Evolutionary conservation across 768 basidiomycete species (phyloP).

Genomic region (Dacryopinax spathularia): DNA sequence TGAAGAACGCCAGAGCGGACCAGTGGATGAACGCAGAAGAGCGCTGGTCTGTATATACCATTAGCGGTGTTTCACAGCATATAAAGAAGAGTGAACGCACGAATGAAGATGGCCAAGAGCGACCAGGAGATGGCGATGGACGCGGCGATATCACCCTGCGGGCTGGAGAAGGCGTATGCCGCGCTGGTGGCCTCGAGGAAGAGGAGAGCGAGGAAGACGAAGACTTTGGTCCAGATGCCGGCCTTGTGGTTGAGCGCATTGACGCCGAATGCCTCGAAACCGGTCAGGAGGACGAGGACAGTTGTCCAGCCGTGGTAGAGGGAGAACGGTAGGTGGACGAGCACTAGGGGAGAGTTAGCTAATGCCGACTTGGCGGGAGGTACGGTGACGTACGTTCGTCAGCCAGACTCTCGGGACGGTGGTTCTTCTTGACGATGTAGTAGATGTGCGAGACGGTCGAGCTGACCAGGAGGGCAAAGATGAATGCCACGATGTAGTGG

Average conservation of each 20-base stretch:
- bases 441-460: conserved; percentile 77
- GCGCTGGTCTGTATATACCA: conserved; percentile 34
- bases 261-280: conserved; percentile 80
- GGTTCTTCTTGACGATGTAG: conserved; percentile 82
- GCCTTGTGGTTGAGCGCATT: conserved; percentile 48
- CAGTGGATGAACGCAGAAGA: conserved; percentile 73
- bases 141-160: conserved; percentile 85
- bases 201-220: conserved; percentile 84
- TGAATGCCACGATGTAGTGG: conserved; percentile 46
- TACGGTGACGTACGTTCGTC: conserved; percentile 41
- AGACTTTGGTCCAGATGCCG: conserved; percentile 85
- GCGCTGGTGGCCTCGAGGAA: conserved; percentile 86
- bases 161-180: conserved; percentile 84
- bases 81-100: conserved; percentile 7
- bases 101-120: conserved; percentile 82
- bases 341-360: conserved; percentile 28
- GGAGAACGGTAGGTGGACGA: conserved; percentile 90
- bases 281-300: conserved; percentile 64
- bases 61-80: conserved; percentile 14
- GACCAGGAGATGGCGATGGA: conserved; percentile 84
- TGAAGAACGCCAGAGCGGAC: conserved; percentile 70
- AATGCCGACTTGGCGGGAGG: not conserved
- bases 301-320: conserved; percentile 67
- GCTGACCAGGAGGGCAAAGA: conserved; percentile 77
- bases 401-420: conserved; percentile 43